phyloP scores from a whole-genome alignment of 345 rosid genomes.

The Brassica cretica region DNA sequence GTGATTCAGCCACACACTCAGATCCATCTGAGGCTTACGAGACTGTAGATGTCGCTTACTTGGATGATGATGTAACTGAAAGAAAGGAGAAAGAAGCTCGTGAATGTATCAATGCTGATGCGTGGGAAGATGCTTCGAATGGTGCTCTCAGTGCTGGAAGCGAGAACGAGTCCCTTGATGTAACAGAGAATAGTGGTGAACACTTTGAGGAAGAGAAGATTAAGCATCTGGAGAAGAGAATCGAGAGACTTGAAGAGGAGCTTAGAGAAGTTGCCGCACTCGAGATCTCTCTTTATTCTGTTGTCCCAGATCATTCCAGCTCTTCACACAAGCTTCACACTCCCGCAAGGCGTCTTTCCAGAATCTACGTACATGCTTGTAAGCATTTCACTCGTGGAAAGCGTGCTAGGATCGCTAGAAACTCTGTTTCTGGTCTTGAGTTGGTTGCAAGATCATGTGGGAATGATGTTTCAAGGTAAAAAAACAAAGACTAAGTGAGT shows the following conservation, averaged over 20 bases:
- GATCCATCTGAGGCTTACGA: conserved; percentile 62
- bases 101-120: conserved; percentile 30
- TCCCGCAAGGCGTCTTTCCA: conserved; percentile 91
- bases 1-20: conserved; percentile 59
- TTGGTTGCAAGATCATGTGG: conserved; percentile 84
- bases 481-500: not conserved
- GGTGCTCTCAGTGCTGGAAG: conserved; percentile 56
- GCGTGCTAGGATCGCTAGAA: conserved; percentile 73
- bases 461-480: conserved; percentile 85
- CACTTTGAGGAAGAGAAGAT: conserved; percentile 58
- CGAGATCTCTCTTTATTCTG: conserved; percentile 83
- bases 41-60: conserved; percentile 57
- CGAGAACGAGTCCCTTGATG: conserved; percentile 61
- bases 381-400: conserved; percentile 68
- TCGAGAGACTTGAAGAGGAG: conserved; percentile 88
- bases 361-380: conserved; percentile 86
- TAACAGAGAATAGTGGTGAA: conserved; percentile 47
- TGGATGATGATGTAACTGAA: conserved; percentile 54
- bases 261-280: conserved; percentile 96
- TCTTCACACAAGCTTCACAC: conserved; percentile 92
- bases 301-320: conserved; percentile 87
- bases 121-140: conserved; percentile 63
- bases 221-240: conserved; percentile 60
- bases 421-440: conserved; percentile 81
- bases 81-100: conserved; percentile 41